phyloP scores from a whole-genome alignment of 441 rosid species.

The Pelargonium cotyledonis region DNA sequence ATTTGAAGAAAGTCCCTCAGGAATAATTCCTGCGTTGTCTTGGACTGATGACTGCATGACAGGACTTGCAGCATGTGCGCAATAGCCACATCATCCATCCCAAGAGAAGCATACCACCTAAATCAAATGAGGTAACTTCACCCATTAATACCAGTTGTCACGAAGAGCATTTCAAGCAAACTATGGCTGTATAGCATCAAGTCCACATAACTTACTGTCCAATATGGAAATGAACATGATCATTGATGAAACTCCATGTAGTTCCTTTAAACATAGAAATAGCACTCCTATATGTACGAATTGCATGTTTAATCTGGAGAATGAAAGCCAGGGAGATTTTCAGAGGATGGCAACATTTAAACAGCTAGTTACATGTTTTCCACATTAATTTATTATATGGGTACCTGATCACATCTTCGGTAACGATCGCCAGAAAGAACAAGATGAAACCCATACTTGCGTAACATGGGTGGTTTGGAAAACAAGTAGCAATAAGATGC shows the following conservation, averaged over 20 bases:
- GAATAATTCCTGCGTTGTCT: conserved; percentile 82
- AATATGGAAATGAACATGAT: conserved; percentile 90
- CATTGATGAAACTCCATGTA: conserved; percentile 86
- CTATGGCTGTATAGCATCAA: conserved; percentile 14
- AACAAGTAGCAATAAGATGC: conserved; percentile 95
- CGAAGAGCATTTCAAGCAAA: conserved; percentile 11
- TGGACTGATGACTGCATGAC: conserved; percentile 81
- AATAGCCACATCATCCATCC: conserved; percentile 85
- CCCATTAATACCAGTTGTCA: conserved; percentile 14
- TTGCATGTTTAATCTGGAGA: conserved; percentile 86
- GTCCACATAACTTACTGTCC: conserved; percentile 74
- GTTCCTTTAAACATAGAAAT: conserved; percentile 80
- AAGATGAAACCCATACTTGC: conserved; percentile 97
- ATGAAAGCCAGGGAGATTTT: conserved; percentile 20
- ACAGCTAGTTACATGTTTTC: conserved; percentile 16
- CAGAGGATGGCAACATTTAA: conserved; percentile 18
- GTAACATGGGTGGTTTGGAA: conserved; percentile 83
- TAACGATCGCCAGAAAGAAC: conserved; percentile 97
- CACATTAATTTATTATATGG: conserved; percentile 17
- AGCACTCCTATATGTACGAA: conserved; percentile 88
- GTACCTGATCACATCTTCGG: conserved; percentile 94
- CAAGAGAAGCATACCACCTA: conserved; percentile 95
- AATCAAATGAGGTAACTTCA: conserved; percentile 19
- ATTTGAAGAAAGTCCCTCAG: conserved; percentile 75
- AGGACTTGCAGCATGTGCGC: conserved; percentile 76